Percentiles rank a stretch among this genome's conserved stretches.
Evolutionary conservation across 1,139 yeast genomes (phyloP).

Genomic region (Suhomyces kunorum): DNA sequence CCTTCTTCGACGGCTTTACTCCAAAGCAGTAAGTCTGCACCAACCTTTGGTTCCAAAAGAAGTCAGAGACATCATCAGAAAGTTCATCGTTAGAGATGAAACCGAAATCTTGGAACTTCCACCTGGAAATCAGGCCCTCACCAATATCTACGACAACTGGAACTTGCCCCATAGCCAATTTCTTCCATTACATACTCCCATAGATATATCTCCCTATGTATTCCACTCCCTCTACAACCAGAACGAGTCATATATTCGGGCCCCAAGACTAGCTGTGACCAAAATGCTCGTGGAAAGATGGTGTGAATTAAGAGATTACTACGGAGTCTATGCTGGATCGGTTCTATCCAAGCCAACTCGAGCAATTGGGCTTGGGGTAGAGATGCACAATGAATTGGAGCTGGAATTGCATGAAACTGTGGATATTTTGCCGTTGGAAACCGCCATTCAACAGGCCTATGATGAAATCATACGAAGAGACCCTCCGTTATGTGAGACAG

Average conservation of each 20-base stretch:
- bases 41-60: not conserved
- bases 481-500: not conserved
- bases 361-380: constrained; percentile 16
- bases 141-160: constrained; percentile 16
- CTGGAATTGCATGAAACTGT: constrained; percentile 13
- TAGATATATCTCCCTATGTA: constrained; percentile 17
- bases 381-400: constrained; percentile 17
- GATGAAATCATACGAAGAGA: constrained; percentile 3
- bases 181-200: constrained; percentile 16
- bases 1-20: not conserved
- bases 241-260: constrained; percentile 18
- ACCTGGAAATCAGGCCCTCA: constrained; percentile 3
- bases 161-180: constrained; percentile 6
- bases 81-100: constrained; percentile 10
- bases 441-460: constrained; percentile 1
- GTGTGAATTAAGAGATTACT: constrained; percentile 29
- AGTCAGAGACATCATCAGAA: constrained; percentile 7
- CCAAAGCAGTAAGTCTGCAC: not conserved
- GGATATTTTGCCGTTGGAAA: constrained; percentile 12
- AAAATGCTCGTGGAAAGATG: constrained; percentile 25
- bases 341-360: constrained; percentile 8
- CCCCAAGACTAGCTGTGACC: constrained; percentile 28
- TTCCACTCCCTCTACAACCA: constrained; percentile 20
- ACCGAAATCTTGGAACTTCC: not conserved
- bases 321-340: constrained; percentile 23